These are phyloP conservation scores for Globisporangium cederbergense DNA, from an alignment of 352 stramenopile species.

Conservation along the genomic window DNA sequence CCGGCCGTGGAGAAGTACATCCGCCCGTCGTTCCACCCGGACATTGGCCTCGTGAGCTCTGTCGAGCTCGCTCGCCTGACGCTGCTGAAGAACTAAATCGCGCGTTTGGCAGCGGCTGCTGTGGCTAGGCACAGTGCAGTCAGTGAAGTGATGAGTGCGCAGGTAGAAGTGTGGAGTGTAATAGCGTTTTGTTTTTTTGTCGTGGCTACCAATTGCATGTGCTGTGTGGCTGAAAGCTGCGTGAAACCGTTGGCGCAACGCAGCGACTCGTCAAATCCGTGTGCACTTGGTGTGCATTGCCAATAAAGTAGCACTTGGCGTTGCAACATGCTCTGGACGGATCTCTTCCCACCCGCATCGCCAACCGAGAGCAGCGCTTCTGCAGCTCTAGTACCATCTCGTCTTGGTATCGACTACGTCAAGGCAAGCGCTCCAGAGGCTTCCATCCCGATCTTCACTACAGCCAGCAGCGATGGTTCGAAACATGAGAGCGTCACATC, in stretches of 20 bases:
- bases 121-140: background rate
- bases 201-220: background rate
- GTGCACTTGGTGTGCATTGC: background rate
- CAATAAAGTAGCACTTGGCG: background rate
- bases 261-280: background rate
- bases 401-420: conserved; percentile 60
- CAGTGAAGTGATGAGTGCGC: background rate
- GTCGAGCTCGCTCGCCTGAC: conserved; percentile 72
- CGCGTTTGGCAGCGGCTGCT: background rate
- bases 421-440: conserved; percentile 42
- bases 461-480: background rate
- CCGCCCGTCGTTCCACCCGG: conserved; percentile 74
- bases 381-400: conserved; percentile 5
- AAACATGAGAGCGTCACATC: background rate
- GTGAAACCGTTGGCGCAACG: conserved; percentile 1
- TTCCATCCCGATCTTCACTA: conserved; percentile 20
- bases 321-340: conserved; percentile 21
- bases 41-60: conserved; percentile 83
- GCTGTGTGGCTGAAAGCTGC: background rate
- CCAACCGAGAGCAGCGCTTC: background rate
- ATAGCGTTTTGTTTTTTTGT: conserved; percentile 13
- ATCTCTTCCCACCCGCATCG: conserved; percentile 25
- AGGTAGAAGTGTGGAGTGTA: conserved; percentile 15
- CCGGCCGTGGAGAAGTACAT: conserved; percentile 75
- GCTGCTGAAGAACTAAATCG: conserved; percentile 28